Conservation (phyloP, 2,329 filamentous ascomycete genomes). For the Teratosphaeria epicoccoides region DNA sequence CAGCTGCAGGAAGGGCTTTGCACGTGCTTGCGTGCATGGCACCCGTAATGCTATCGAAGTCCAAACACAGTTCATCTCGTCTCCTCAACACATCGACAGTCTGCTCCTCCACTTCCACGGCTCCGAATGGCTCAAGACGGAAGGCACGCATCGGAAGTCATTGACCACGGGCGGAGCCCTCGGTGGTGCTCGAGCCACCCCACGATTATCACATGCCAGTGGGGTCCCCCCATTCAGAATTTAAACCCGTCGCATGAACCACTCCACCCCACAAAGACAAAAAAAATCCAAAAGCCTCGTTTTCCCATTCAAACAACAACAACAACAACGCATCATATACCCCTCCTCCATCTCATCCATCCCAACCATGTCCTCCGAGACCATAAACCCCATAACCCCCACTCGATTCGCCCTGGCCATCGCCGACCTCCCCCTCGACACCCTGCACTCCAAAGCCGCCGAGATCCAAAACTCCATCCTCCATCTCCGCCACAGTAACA, state of each 20-base stretch:
- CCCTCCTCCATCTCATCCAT: neutral
- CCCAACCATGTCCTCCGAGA: conserved; percentile 8
- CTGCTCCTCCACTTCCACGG: no score
- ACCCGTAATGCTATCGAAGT: conserved; percentile 19
- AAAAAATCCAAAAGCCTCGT: no score
- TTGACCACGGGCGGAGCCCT: neutral
- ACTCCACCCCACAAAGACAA: neutral
- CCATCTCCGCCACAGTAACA: conserved; percentile 64
- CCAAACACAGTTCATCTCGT: conserved; percentile 26
- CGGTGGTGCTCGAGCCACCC: conserved; percentile 17
- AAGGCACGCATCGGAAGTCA: neutral
- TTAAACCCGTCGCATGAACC: neutral
- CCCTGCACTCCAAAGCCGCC: conserved; percentile 62
- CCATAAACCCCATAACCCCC: conserved; percentile 20
- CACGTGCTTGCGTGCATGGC: conserved; percentile 12
- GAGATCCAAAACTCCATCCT: conserved; percentile 66
- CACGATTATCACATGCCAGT: neutral
- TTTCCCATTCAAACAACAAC: neutral
- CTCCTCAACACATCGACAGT: neutral
- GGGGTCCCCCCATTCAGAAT: no score
- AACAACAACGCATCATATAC: neutral
- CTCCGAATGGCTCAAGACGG: neutral
- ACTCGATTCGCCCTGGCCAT: conserved; percentile 44
- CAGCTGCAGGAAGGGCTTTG: conserved; percentile 18
- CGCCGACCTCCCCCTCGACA: conserved; percentile 52